Conservation (phyloP, 768 basidiomycete species). For the Mycena galopus region DNA sequence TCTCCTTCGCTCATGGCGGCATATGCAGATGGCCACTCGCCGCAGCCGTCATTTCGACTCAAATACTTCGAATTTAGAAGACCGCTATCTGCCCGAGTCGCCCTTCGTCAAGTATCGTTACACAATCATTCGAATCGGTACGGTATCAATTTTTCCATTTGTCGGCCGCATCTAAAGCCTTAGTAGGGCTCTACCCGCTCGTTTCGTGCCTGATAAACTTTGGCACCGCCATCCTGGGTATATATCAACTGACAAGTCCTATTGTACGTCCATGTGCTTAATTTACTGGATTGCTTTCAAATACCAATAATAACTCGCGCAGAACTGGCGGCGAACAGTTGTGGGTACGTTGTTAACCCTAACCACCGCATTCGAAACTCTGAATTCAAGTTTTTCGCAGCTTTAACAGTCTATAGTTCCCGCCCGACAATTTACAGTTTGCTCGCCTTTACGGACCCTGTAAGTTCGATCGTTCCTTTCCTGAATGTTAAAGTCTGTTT, state of each 20-base stretch:
- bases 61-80: neutral
- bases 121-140: too few relatives aligned
- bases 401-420: neutral
- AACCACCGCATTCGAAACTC: neutral
- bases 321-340: neutral
- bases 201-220: conserved; percentile 5
- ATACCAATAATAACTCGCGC: conserved; percentile 2
- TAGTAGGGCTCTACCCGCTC: neutral
- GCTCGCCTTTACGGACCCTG: too few relatives aligned
- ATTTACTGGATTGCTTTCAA: too few relatives aligned
- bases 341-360: conserved; percentile 1
- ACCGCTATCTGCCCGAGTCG: neutral
- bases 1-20: conserved; percentile 1
- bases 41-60: conserved; percentile 1
- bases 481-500: too few relatives aligned
- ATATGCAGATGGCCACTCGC: too few relatives aligned
- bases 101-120: neutral
- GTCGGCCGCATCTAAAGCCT: conserved; percentile 2
- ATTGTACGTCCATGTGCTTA: too few relatives aligned
- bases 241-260: too few relatives aligned
- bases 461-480: too few relatives aligned
- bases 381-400: conserved; percentile 1
- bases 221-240: too few relatives aligned
- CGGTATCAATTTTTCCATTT: neutral
- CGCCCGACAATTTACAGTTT: too few relatives aligned